Percentiles rank a stretch among this genome's conserved stretches.
Conservation (phyloP, 768 basidiomycete species). For the Gloeostereum incarnatum region DNA sequence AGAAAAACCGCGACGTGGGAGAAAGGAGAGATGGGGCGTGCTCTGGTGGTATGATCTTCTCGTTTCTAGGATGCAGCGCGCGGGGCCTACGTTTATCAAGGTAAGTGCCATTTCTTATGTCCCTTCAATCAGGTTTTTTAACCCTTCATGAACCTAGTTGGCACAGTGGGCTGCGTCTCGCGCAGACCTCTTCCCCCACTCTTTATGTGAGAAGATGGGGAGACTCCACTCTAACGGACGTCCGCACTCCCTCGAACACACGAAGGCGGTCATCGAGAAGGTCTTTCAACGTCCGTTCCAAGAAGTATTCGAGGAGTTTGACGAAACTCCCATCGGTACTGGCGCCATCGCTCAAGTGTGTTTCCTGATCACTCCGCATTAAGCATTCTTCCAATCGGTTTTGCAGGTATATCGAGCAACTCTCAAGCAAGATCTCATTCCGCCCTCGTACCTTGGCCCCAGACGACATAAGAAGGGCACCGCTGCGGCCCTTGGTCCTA, state of each 20-base stretch:
- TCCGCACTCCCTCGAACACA: constrained; percentile 74
- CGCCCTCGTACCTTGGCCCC: constrained; percentile 75
- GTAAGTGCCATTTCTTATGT: constrained; percentile 26
- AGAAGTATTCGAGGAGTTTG: constrained; percentile 88
- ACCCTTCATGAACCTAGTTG: constrained; percentile 51
- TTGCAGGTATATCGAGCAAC: constrained; percentile 80
- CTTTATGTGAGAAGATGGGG: constrained; percentile 78
- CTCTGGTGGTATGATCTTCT: constrained; percentile 97
- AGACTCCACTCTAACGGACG: constrained; percentile 82
- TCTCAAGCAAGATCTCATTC: constrained; percentile 76
- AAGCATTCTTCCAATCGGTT: background rate
- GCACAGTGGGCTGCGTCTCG: constrained; percentile 98
- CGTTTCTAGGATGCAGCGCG: constrained; percentile 83
- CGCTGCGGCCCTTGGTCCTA: constrained; percentile 35
- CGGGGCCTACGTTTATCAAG: constrained; percentile 97
- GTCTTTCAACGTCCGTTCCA: constrained; percentile 81
- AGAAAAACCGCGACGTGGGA: constrained; percentile 38
- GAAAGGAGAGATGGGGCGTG: constrained; percentile 84
- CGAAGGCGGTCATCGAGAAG: constrained; percentile 68
- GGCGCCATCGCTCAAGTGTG: constrained; percentile 93
- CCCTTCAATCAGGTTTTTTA: constrained; percentile 9
- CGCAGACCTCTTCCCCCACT: constrained; percentile 83
- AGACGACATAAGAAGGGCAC: constrained; percentile 46
- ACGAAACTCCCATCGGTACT: constrained; percentile 83
- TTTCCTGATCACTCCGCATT: constrained; percentile 4